Conservation (phyloP, 2,329 filamentous ascomycete genomes). For the Pseudogymnoascus sp. region DNA sequence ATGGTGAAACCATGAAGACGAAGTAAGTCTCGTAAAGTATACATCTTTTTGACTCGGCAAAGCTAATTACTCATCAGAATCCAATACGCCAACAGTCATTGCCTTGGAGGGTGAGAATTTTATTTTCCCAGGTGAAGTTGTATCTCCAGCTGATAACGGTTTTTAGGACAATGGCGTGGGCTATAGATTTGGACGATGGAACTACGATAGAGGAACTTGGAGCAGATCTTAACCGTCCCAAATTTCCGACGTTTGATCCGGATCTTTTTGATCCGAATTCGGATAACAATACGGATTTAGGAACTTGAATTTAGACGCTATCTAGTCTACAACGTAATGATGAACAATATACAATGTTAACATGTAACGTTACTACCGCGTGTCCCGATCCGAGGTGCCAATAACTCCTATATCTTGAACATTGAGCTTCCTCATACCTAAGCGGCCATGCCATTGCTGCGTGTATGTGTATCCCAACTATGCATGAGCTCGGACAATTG, state of each 20-base stretch:
- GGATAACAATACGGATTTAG: not conserved
- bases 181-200: constrained; percentile 13
- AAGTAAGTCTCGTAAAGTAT: not conserved
- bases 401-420: not conserved
- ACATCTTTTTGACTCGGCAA: not conserved
- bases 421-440: not conserved
- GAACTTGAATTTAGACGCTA: not conserved
- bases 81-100: not conserved
- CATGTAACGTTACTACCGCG: not conserved
- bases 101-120: constrained; percentile 2
- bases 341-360: not conserved
- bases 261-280: not conserved
- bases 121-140: not conserved
- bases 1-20: constrained; percentile 9
- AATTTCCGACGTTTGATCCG: not conserved
- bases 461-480: not conserved
- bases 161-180: constrained; percentile 9
- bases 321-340: not conserved
- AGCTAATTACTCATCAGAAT: not conserved
- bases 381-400: not conserved
- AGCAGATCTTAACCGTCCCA: constrained; percentile 2
- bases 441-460: not conserved
- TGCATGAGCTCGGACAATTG: not conserved
- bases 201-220: constrained; percentile 13
- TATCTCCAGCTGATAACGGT: not conserved